Conservation (phyloP, 148 eudicot genomes). For the Vaccinium vitisidaea region DNA sequence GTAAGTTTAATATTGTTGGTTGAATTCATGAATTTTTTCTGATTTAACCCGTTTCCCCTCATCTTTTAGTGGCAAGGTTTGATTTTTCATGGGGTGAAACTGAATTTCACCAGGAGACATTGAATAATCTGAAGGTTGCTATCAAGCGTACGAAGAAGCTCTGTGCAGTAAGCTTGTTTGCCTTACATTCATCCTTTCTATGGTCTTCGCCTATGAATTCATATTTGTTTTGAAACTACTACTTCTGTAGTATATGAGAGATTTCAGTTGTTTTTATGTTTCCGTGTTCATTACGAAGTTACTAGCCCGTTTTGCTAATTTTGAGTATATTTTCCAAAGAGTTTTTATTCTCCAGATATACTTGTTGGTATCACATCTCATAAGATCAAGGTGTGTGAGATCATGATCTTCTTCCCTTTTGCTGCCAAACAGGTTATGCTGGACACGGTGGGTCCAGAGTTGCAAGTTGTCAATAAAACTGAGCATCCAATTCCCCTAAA, state of each 20-base stretch:
- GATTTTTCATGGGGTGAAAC: slow-evolving; percentile 46
- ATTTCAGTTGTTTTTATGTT: background rate
- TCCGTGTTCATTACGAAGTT: background rate
- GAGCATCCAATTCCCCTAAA: slow-evolving; percentile 53
- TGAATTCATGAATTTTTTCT: background rate
- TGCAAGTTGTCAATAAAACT: slow-evolving; percentile 55
- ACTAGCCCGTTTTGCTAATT: background rate
- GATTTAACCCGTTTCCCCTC: background rate
- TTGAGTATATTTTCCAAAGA: background rate
- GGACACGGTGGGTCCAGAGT: slow-evolving; percentile 68
- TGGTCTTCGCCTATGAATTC: background rate
- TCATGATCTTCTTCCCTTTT: background rate
- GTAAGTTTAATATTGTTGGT: background rate
- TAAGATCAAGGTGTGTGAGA: background rate
- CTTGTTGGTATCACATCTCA: background rate
- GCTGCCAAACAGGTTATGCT: slow-evolving; percentile 55
- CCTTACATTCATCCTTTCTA: slow-evolving; percentile 10
- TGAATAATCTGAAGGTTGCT: slow-evolving; percentile 41
- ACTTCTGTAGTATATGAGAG: background rate
- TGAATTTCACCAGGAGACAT: slow-evolving; percentile 39
- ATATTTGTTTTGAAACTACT: background rate
- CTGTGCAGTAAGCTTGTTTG: slow-evolving; percentile 39
- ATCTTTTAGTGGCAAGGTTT: slow-evolving; percentile 38
- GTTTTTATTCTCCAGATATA: background rate
- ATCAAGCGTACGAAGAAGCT: slow-evolving; percentile 47